Conservation (phyloP, 1,284 basidiomycete genomes). For the Apiotrichum gamsii region DNA sequence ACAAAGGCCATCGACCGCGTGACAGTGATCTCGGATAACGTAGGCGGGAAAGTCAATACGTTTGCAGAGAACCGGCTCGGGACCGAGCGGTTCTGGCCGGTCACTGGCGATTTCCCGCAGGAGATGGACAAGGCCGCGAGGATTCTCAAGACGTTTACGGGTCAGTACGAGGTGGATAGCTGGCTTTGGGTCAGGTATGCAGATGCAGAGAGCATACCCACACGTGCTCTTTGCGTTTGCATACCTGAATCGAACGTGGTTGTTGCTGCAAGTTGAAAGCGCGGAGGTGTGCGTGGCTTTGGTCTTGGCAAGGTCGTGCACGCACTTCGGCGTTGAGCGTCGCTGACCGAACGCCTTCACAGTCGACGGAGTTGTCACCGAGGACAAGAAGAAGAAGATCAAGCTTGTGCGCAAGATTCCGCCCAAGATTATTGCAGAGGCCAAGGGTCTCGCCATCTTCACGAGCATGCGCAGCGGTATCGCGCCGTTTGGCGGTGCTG, state of each 20-base stretch:
- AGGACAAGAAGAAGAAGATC: slow-evolving; percentile 40
- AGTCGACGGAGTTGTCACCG: slow-evolving; percentile 39
- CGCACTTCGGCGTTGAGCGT: background rate
- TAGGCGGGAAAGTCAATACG: slow-evolving; percentile 42
- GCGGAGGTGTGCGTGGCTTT: no score
- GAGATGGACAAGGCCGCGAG: slow-evolving; percentile 53
- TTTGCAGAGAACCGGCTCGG: slow-evolving; percentile 46
- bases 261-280: no score
- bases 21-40: slow-evolving; percentile 34
- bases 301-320: no score
- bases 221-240: no score
- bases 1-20: slow-evolving; percentile 38
- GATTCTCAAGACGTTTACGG: slow-evolving; percentile 50
- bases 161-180: slow-evolving; percentile 22
- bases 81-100: slow-evolving; percentile 53
- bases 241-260: no score
- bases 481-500: slow-evolving; percentile 53
- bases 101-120: slow-evolving; percentile 49
- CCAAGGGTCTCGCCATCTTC: slow-evolving; percentile 51
- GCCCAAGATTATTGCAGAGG: slow-evolving; percentile 48
- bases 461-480: slow-evolving; percentile 51
- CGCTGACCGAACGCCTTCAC: background rate
- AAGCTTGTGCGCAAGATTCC: slow-evolving; percentile 53
- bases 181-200: background rate
- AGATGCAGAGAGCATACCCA: no score